These are phyloP conservation scores for Skeletonema marinoi DNA, from an alignment of 108 stramenopile genomes.

Conservation along the genomic window DNA sequence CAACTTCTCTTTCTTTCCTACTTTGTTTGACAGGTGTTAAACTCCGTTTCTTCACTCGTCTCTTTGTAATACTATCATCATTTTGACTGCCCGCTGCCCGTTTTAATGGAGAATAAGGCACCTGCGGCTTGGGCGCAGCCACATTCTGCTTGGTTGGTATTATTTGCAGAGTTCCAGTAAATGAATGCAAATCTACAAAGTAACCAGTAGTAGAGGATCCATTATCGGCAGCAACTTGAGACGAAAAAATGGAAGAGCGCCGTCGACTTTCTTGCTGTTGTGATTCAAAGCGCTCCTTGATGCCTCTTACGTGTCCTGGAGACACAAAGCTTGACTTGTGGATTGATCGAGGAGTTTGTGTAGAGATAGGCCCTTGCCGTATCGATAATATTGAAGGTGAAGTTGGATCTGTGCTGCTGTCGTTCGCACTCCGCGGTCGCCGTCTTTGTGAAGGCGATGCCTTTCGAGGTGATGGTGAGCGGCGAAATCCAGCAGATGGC, in stretches of 20 bases:
- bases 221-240: not conserved
- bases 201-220: not conserved
- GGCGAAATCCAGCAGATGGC: not conserved
- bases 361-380: not conserved
- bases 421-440: not conserved
- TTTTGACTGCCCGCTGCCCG: not conserved
- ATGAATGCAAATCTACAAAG: slow-evolving; percentile 15
- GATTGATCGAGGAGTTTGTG: not conserved
- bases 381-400: not conserved
- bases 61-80: not conserved
- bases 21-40: not conserved
- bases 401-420: not conserved
- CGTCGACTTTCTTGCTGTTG: not conserved
- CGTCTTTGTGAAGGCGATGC: not conserved
- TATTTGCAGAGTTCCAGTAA: slow-evolving; percentile 28
- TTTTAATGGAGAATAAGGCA: not conserved
- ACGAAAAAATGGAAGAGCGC: not conserved
- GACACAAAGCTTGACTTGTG: not conserved
- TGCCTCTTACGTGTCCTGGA: not conserved
- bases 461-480: slow-evolving; percentile 2
- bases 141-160: not conserved
- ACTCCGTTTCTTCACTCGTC: not conserved
- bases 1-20: not conserved
- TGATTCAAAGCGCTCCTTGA: slow-evolving; percentile 7
- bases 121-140: not conserved